Conservation (phyloP, 1,139 yeast species). For the Pichia norvegensis region DNA sequence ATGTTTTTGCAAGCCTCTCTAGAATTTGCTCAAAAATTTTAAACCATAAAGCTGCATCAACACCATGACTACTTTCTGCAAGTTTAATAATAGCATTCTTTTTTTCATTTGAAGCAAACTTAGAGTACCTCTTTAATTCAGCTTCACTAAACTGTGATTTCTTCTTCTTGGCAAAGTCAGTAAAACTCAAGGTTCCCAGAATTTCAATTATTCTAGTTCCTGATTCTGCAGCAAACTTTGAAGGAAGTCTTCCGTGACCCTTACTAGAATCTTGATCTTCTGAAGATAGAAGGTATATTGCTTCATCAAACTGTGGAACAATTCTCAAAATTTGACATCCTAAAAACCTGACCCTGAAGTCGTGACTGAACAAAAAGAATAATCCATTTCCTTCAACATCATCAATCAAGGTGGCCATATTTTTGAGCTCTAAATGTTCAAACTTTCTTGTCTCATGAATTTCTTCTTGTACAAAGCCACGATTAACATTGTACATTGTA, state of each 20-base stretch:
- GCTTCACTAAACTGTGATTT: constrained; percentile 68
- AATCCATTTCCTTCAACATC: constrained; percentile 95
- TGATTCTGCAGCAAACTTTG: constrained; percentile 70
- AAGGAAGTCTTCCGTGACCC: constrained; percentile 46
- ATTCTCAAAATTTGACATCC: constrained; percentile 70
- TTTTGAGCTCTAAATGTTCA: constrained; percentile 72
- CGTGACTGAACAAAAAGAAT: constrained; percentile 86
- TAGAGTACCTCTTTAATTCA: constrained; percentile 64
- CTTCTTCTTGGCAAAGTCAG: constrained; percentile 54
- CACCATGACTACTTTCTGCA: constrained; percentile 90
- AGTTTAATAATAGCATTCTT: constrained; percentile 60
- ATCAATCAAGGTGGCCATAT: constrained; percentile 75
- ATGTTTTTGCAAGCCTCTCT: constrained; percentile 63
- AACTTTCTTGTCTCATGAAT: constrained; percentile 25
- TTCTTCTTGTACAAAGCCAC: constrained; percentile 28
- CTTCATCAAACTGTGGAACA: constrained; percentile 79
- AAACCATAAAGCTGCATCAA: constrained; percentile 93
- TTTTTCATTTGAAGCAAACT: constrained; percentile 48
- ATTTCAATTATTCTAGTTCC: constrained; percentile 76
- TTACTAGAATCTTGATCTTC: constrained; percentile 25
- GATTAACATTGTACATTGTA: constrained; percentile 27
- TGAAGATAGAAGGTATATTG: constrained; percentile 46
- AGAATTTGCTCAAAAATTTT: constrained; percentile 74
- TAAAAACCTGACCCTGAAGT: constrained; percentile 59
- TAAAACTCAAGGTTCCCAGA: constrained; percentile 61